Evolutionary conservation across 169 alveolate genomes (phyloP).

Genomic region (Plasmodium gaboni): DNA sequence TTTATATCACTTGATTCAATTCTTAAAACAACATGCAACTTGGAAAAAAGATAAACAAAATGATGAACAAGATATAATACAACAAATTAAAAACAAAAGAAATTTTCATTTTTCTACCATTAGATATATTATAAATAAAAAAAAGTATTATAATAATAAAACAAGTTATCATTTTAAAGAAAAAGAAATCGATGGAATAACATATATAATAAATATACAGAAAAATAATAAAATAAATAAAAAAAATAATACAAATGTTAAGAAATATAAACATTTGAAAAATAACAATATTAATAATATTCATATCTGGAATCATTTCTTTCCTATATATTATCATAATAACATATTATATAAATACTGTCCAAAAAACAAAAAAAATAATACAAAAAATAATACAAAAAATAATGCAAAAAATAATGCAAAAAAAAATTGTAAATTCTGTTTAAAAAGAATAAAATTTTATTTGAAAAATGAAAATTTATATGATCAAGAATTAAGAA

Average conservation of each 20-base stretch:
- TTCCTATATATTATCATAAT: too few relatives aligned
- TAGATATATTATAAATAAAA: too few relatives aligned
- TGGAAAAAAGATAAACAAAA: background rate
- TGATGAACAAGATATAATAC: background rate
- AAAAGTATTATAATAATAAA: background rate
- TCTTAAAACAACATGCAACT: background rate
- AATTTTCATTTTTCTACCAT: too few relatives aligned
- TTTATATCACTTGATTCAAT: slow-evolving; percentile 7
- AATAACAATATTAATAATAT: too few relatives aligned
- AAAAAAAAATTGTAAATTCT: slow-evolving; percentile 1
- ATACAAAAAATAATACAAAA: background rate
- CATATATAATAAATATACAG: too few relatives aligned
- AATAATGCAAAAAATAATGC: background rate
- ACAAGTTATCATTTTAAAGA: background rate
- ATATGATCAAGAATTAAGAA: slow-evolving; percentile 4
- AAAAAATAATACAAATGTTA: too few relatives aligned
- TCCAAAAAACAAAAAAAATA: background rate
- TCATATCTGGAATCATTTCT: too few relatives aligned
- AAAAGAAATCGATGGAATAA: too few relatives aligned
- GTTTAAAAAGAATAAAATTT: background rate
- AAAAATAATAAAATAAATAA: too few relatives aligned
- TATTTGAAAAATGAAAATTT: background rate
- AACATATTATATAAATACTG: too few relatives aligned
- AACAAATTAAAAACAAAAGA: too few relatives aligned
- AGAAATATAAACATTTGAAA: too few relatives aligned